Percentiles rank a stretch among this genome's conserved stretches.
These are phyloP conservation scores for Linum trigynum DNA, from an alignment of 345 rosid species.

Conservation along the genomic window DNA sequence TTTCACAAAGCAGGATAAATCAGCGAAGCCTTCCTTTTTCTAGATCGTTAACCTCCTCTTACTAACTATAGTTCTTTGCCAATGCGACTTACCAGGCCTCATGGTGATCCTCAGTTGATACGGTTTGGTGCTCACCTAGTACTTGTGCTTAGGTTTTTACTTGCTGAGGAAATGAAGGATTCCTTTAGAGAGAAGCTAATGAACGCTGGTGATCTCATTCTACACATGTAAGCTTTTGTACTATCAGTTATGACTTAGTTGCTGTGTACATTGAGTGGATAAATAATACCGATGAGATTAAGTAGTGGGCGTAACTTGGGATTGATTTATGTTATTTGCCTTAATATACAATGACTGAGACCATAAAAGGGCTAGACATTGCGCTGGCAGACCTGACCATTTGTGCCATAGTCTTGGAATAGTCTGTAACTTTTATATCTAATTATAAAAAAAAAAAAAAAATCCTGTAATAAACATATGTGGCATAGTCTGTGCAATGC, in stretches of 20 bases:
- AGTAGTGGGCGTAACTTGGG: not conserved
- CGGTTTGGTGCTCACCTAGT: conserved; percentile 93
- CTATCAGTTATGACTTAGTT: not conserved
- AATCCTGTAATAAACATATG: not conserved
- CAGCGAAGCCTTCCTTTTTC: not conserved
- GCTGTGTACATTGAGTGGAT: not conserved
- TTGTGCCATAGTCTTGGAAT: too few species aligned
- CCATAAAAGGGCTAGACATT: not conserved
- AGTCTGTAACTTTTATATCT: too few species aligned
- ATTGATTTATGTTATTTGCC: not conserved
- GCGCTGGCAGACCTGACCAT: too few species aligned
- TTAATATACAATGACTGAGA: not conserved
- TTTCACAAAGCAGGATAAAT: not conserved
- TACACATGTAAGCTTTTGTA: conserved; percentile 57
- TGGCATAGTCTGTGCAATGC: not conserved
- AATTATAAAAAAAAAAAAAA: too few species aligned
- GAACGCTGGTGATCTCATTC: conserved; percentile 85
- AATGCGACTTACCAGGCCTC: conserved; percentile 50
- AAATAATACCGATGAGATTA: not conserved
- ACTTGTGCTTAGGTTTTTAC: conserved; percentile 76
- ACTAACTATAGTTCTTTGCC: conserved; percentile 10
- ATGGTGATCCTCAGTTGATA: conserved; percentile 94
- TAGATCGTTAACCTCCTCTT: not conserved
- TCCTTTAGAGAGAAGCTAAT: conserved; percentile 68
- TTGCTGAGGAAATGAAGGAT: conserved; percentile 66